Percentiles rank a stretch among this genome's conserved stretches.
Conservation (phyloP, 306 rosid species). For the Aeschynomene evenia region DNA sequence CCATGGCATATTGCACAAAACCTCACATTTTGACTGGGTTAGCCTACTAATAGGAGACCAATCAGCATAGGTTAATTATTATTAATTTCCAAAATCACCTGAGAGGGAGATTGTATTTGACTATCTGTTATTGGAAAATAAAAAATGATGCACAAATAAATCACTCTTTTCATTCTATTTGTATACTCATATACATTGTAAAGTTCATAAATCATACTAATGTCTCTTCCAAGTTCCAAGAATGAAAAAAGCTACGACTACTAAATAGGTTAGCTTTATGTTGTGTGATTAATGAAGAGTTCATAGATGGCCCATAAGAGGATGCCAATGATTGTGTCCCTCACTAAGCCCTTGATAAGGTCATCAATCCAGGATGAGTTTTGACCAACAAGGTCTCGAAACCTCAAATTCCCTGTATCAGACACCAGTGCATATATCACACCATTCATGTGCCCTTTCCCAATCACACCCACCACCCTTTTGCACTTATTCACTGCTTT, state of each 20-base stretch:
- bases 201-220: too few species aligned
- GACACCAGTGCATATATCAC: slow-evolving; percentile 68
- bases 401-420: slow-evolving; percentile 64
- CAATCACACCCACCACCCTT: slow-evolving; percentile 86
- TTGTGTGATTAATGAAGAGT: slow-evolving; percentile 33
- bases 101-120: too few species aligned
- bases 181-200: too few species aligned
- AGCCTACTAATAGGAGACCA: too few species aligned
- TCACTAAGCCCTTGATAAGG: slow-evolving; percentile 55
- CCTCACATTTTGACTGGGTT: too few species aligned
- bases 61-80: too few species aligned
- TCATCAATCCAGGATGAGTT: slow-evolving; percentile 40
- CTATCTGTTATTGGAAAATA: too few species aligned
- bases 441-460: slow-evolving; percentile 92
- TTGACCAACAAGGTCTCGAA: slow-evolving; percentile 70
- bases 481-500: slow-evolving; percentile 87
- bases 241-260: too few species aligned
- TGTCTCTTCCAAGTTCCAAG: neutral
- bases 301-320: slow-evolving; percentile 82
- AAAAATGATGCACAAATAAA: too few species aligned
- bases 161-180: too few species aligned
- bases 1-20: too few species aligned
- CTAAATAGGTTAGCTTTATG: neutral
- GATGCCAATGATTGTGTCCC: slow-evolving; percentile 68
- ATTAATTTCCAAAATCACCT: too few species aligned